Evolutionary conservation across 1,284 basidiomycete species (phyloP).

Genomic region (Ceratobasidium theobromae): DNA sequence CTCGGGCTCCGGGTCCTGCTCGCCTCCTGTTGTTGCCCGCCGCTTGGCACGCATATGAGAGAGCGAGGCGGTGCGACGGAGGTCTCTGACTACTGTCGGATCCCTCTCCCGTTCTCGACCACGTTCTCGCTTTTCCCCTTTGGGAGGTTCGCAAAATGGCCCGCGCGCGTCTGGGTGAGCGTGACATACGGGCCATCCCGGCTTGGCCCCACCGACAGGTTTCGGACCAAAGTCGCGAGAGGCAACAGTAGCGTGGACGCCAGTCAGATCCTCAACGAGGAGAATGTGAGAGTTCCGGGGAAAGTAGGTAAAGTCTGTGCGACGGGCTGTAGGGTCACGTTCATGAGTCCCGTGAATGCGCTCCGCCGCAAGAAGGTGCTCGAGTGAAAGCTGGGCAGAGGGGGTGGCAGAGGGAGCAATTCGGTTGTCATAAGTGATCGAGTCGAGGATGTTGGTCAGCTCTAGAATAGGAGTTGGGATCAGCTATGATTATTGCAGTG

Average conservation of each 20-base stretch:
- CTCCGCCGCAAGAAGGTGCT: constrained; percentile 80
- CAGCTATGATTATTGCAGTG: neutral
- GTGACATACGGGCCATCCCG: constrained; percentile 49
- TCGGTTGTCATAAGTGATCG: constrained; percentile 37
- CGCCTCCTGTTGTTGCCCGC: constrained; percentile 36
- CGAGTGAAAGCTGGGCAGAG: constrained; percentile 44
- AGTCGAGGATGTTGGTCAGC: constrained; percentile 42
- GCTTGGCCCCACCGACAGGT: constrained; percentile 41
- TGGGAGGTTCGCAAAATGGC: constrained; percentile 39
- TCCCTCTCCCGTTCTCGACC: constrained; percentile 42
- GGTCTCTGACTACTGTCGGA: neutral
- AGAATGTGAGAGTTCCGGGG: constrained; percentile 75
- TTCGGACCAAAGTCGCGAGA: constrained; percentile 50
- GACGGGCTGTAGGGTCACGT: constrained; percentile 84
- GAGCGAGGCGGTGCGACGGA: constrained; percentile 73
- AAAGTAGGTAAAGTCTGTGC: constrained; percentile 91
- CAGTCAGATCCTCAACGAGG: constrained; percentile 86
- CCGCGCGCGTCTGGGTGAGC: constrained; percentile 22
- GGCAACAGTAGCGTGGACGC: constrained; percentile 61
- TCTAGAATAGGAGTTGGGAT: constrained; percentile 38
- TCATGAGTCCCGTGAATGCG: constrained; percentile 83
- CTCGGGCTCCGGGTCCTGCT: constrained; percentile 47
- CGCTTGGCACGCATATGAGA: constrained; percentile 64
- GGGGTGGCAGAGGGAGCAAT: constrained; percentile 40
- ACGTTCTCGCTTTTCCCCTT: constrained; percentile 65